Evolutionary conservation across 768 basidiomycete genomes (phyloP).

Genomic region (Tephrocybe sp.): DNA sequence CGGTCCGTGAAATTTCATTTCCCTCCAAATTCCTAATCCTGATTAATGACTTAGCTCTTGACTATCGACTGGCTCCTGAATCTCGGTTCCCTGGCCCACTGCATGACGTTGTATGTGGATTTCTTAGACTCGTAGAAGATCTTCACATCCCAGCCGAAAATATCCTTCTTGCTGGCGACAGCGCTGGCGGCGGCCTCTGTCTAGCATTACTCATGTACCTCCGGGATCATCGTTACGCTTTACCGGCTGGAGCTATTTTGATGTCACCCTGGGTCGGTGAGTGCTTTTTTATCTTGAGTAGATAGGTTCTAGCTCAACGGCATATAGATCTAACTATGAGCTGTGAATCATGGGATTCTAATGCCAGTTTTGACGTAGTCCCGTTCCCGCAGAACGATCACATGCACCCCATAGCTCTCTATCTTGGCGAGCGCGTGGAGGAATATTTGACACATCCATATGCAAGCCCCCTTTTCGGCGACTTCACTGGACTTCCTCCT

Average conservation of each 20-base stretch:
- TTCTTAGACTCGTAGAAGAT: conserved; percentile 84
- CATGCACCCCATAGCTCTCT: conserved; percentile 91
- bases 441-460: conserved; percentile 94
- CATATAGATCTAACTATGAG: conserved; percentile 86
- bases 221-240: conserved; percentile 81
- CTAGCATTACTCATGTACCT: conserved; percentile 91
- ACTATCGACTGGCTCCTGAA: conserved; percentile 95
- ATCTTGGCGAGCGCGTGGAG: conserved; percentile 79
- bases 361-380: conserved; percentile 82
- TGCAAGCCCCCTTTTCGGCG: conserved; percentile 91
- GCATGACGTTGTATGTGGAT: conserved; percentile 84
- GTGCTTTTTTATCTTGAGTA: conserved; percentile 28
- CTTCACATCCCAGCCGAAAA: conserved; percentile 90
- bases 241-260: conserved; percentile 83
- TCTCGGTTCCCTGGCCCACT: conserved; percentile 87
- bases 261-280: conserved; percentile 95
- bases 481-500: conserved; percentile 83
- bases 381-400: conserved; percentile 78
- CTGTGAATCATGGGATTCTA: conserved; percentile 97
- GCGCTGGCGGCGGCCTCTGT: conserved; percentile 87
- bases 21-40: conserved; percentile 1
- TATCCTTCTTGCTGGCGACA: conserved; percentile 86
- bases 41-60: conserved; percentile 57
- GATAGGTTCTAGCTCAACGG: conserved; percentile 3
- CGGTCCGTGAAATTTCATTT: conserved; percentile 29